Percentiles rank a stretch among this genome's conserved stretches.
Conservation (phyloP, 2,329 filamentous ascomycete species). For the Epichloe glyceriae region DNA sequence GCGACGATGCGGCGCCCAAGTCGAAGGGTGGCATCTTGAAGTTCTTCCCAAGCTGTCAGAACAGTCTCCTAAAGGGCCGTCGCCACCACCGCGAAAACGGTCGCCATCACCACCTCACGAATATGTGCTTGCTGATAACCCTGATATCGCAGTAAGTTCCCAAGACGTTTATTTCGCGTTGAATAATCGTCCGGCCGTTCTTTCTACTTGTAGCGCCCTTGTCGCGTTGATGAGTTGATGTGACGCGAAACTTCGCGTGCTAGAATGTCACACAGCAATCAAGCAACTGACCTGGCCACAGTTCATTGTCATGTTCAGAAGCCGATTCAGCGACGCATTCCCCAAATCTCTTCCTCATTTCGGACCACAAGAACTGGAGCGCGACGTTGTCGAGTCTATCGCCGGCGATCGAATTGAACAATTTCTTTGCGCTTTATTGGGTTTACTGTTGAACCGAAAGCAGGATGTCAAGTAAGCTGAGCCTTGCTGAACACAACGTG, state of each 20-base stretch:
- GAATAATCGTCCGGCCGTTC: neutral
- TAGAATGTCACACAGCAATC: constrained; percentile 7
- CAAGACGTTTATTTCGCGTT: neutral
- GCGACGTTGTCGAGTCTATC: constrained; percentile 61
- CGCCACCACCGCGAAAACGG: constrained; percentile 62
- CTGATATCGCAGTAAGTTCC: constrained; percentile 75
- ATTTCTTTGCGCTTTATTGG: constrained; percentile 78
- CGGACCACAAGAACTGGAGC: constrained; percentile 89
- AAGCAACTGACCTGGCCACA: constrained; percentile 24
- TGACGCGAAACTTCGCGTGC: constrained; percentile 43
- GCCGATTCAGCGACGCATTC: constrained; percentile 82
- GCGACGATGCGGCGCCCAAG: constrained; percentile 24
- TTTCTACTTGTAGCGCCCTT: neutral
- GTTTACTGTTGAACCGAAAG: constrained; percentile 87
- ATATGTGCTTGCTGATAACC: constrained; percentile 78
- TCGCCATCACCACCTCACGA: constrained; percentile 83
- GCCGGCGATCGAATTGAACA: constrained; percentile 79
- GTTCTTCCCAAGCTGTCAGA: constrained; percentile 50
- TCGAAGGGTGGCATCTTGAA: constrained; percentile 49
- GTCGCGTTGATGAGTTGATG: constrained; percentile 16
- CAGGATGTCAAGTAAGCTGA: constrained; percentile 90
- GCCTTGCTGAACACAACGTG: neutral
- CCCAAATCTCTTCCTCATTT: constrained; percentile 79
- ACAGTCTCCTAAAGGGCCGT: constrained; percentile 40
- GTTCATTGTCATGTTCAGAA: constrained; percentile 98